Conservation (phyloP, 805 yeast species). For the Wickerhamiella shivajii region DNA sequence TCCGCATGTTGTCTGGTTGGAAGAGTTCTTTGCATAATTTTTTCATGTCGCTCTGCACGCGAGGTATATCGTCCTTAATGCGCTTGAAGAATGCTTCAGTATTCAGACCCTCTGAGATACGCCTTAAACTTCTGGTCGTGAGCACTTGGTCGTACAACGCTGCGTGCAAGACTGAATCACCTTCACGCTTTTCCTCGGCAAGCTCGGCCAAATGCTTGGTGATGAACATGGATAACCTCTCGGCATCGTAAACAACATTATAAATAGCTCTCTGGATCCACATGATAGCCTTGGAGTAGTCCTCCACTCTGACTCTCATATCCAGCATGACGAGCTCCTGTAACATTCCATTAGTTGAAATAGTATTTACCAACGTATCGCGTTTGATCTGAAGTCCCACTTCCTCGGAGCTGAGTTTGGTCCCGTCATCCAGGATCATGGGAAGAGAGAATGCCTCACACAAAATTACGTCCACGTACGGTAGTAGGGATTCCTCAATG, state of each 20-base stretch:
- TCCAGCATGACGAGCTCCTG: constrained; percentile 52
- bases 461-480: constrained; percentile 47
- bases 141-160: constrained; percentile 39
- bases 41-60: constrained; percentile 38
- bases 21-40: constrained; percentile 38
- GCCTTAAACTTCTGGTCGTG: constrained; percentile 45
- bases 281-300: constrained; percentile 53
- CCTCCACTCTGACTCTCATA: constrained; percentile 43
- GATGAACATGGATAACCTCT: constrained; percentile 50
- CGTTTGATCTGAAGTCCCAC: constrained; percentile 61
- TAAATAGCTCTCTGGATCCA: constrained; percentile 63
- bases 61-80: constrained; percentile 34
- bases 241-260: constrained; percentile 54
- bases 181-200: constrained; percentile 51
- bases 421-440: constrained; percentile 45
- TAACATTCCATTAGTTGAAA: constrained; percentile 46
- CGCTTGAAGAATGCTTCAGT: constrained; percentile 45
- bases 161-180: constrained; percentile 50
- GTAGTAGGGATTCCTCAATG: constrained; percentile 39
- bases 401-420: constrained; percentile 47
- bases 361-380: constrained; percentile 45
- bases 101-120: constrained; percentile 48
- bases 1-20: constrained; percentile 43
- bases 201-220: constrained; percentile 46
- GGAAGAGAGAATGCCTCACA: constrained; percentile 63